Evolutionary conservation across 768 basidiomycete species (phyloP).

Genomic region (Sporobolomyces pararoseus): DNA sequence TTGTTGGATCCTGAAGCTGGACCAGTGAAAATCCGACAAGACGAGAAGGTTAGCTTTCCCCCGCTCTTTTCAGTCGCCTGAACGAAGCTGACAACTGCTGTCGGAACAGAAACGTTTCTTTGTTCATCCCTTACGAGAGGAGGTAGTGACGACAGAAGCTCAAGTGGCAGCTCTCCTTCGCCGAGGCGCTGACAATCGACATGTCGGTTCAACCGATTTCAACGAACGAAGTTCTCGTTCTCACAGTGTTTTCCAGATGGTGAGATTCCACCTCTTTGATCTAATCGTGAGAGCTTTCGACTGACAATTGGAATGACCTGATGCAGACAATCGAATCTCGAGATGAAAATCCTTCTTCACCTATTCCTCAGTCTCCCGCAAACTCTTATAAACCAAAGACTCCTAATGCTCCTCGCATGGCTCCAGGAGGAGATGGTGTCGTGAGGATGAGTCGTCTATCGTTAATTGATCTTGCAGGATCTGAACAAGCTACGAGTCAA

Average conservation of each 20-base stretch:
- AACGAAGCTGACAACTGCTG: neutral
- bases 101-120: conserved; percentile 45
- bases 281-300: neutral
- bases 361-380: neutral
- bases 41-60: conserved; percentile 40
- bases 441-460: conserved; percentile 55
- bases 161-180: conserved; percentile 78
- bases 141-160: conserved; percentile 86
- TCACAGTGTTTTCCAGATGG: conserved; percentile 89
- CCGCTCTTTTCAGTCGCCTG: conserved; percentile 11
- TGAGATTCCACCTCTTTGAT: conserved; percentile 49
- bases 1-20: conserved; percentile 58
- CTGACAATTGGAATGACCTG: neutral
- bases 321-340: conserved; percentile 44
- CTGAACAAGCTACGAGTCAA: conserved; percentile 92
- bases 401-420: conserved; percentile 27
- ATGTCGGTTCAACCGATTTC: conserved; percentile 95
- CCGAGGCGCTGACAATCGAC: conserved; percentile 78
- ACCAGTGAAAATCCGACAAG: conserved; percentile 41
- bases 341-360: conserved; percentile 18
- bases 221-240: conserved; percentile 90
- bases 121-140: conserved; percentile 77
- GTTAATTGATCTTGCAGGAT: conserved; percentile 92
- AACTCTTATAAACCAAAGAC: neutral
- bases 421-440: conserved; percentile 31